phyloP scores from a whole-genome alignment of 2,329 filamentous ascomycete species.

The Pseudofabraea citricarpa region DNA sequence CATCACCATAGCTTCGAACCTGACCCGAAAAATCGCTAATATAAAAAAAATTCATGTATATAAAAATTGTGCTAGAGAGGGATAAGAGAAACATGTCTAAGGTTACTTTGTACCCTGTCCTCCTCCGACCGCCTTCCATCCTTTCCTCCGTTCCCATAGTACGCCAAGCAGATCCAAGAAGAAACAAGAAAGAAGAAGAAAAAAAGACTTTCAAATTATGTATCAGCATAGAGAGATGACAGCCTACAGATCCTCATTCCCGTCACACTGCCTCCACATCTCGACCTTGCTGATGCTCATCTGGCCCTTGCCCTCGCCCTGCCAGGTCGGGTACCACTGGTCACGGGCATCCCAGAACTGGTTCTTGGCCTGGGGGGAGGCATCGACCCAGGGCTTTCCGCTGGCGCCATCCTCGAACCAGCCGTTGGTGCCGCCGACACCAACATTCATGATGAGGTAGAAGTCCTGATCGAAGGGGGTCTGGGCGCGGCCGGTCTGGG shows the following conservation, averaged over 20 bases:
- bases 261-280: constrained; percentile 67
- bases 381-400: constrained; percentile 77
- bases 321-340: constrained; percentile 69
- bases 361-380: constrained; percentile 57
- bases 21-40: no score
- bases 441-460: constrained; percentile 71
- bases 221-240: no score
- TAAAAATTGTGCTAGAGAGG: no score
- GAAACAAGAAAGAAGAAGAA: no score
- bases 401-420: constrained; percentile 74
- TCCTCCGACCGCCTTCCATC: no score
- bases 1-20: no score
- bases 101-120: no score
- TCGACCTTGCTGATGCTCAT: constrained; percentile 66
- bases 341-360: constrained; percentile 72
- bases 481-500: constrained; percentile 50
- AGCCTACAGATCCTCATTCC: constrained; percentile 46
- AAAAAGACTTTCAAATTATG: no score
- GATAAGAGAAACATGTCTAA: no score
- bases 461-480: constrained; percentile 74
- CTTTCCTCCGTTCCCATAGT: no score
- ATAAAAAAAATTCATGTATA: no score
- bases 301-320: constrained; percentile 46
- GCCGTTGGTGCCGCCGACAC: constrained; percentile 73
- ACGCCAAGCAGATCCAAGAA: no score